phyloP scores from a whole-genome alignment of 768 basidiomycete species.

The Glaciozyma antarctica region DNA sequence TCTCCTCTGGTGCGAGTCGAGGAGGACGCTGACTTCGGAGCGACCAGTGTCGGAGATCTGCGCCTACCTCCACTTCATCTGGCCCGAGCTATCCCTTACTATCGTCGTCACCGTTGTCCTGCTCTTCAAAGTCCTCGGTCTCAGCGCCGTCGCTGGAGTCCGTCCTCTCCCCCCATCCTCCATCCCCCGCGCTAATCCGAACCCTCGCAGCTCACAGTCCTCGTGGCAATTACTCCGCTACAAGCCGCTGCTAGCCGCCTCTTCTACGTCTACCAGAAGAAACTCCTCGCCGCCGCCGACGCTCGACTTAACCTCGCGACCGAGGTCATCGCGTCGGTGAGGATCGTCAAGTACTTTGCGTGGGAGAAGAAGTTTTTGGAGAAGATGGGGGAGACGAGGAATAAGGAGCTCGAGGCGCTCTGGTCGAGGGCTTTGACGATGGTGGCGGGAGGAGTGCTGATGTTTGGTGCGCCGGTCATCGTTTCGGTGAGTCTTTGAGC shows the following conservation, averaged over 20 bases:
- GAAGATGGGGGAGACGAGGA: slow-evolving; percentile 38
- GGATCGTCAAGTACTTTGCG: slow-evolving; percentile 43
- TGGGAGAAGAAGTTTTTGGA: slow-evolving; percentile 42
- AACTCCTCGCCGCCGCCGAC: slow-evolving; percentile 42
- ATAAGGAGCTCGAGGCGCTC: slow-evolving; percentile 38
- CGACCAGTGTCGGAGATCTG: slow-evolving; percentile 27
- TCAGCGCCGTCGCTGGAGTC: slow-evolving; percentile 32
- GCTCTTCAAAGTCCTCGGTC: slow-evolving; percentile 31
- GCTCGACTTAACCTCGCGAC: slow-evolving; percentile 41
- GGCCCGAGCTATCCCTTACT: slow-evolving; percentile 23
- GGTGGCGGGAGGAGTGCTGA: slow-evolving; percentile 32
- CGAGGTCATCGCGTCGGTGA: slow-evolving; percentile 42
- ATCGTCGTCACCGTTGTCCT: slow-evolving; percentile 25
- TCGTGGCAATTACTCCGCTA: slow-evolving; percentile 31
- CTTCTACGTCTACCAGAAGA: slow-evolving; percentile 32
- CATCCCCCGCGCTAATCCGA: no score
- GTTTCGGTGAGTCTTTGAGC: slow-evolving; percentile 31
- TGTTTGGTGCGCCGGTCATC: slow-evolving; percentile 39
- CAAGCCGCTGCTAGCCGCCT: slow-evolving; percentile 24
- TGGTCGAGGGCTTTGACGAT: slow-evolving; percentile 23
- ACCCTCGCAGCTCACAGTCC: slow-evolving; percentile 18
- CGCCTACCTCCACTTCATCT: slow-evolving; percentile 33
- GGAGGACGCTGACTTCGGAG: background rate
- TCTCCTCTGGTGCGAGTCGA: no score
- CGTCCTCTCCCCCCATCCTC: background rate